phyloP scores from a whole-genome alignment of 176 grass and related monocot species.

The Avena eriantha region DNA sequence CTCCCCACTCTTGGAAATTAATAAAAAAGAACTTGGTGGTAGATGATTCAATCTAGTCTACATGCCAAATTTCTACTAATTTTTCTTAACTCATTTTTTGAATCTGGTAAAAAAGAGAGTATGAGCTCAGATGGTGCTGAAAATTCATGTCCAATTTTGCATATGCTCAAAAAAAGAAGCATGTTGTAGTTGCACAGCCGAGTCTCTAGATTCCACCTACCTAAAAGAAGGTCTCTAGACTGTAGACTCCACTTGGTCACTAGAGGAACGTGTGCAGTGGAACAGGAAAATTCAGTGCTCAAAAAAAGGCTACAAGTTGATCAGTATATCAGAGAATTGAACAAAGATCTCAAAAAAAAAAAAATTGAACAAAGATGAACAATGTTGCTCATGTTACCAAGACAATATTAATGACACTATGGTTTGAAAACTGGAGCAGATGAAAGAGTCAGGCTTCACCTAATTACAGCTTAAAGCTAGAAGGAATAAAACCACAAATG shows the following conservation, averaged over 20 bases:
- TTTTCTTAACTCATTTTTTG: background rate
- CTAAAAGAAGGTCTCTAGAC: background rate
- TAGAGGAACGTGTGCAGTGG: background rate
- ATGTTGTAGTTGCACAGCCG: background rate
- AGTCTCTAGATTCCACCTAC: background rate
- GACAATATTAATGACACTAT: background rate
- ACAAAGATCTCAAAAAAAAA: too few relatives aligned
- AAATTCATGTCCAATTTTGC: background rate
- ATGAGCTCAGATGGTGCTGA: background rate
- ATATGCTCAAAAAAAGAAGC: background rate
- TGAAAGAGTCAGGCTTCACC: background rate
- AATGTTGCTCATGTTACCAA: background rate
- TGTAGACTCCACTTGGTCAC: background rate
- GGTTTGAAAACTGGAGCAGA: background rate
- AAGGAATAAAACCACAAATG: background rate
- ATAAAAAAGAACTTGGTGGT: background rate
- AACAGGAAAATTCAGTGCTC: background rate
- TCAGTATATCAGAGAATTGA: background rate
- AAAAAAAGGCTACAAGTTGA: background rate
- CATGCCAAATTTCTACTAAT: background rate
- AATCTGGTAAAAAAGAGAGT: too few relatives aligned
- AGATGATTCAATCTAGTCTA: background rate
- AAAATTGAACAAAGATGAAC: background rate
- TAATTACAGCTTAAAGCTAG: background rate
- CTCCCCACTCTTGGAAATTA: background rate